phyloP scores from a whole-genome alignment of 345 rosid genomes.

The Bruguiera gymnorhiza region DNA sequence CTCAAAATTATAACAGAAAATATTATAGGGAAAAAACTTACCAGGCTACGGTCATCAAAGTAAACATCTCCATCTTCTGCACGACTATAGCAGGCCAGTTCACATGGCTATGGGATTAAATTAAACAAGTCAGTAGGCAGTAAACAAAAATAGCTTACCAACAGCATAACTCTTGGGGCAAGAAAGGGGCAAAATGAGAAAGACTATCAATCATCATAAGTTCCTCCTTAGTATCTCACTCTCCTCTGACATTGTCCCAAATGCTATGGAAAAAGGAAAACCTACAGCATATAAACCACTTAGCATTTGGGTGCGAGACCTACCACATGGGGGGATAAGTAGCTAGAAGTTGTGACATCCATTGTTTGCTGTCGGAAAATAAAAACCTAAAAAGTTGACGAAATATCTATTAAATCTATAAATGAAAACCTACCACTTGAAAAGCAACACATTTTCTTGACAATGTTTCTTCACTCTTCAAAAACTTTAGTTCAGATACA shows the following conservation, averaged over 20 bases:
- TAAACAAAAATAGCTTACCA: not conserved
- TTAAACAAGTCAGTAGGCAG: not conserved
- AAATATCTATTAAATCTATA: not conserved
- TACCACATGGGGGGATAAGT: constrained; percentile 2
- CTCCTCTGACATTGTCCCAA: not conserved
- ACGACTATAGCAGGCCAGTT: constrained; percentile 87
- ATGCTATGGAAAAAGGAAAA: not conserved
- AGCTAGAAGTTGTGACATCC: not conserved
- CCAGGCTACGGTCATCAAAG: constrained; percentile 80
- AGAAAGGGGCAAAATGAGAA: not conserved
- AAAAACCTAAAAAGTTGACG: not conserved
- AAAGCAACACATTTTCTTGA: constrained; percentile 74
- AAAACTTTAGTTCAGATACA: constrained; percentile 85
- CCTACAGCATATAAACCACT: not conserved
- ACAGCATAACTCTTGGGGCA: not conserved
- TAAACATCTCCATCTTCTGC: constrained; percentile 76
- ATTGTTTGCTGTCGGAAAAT: not conserved
- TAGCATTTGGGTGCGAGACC: not conserved
- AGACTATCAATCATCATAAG: not conserved
- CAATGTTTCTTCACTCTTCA: constrained; percentile 80
- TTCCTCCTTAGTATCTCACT: not conserved
- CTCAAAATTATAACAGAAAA: not conserved
- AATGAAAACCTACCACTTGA: constrained; percentile 64
- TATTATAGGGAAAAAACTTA: constrained; percentile 33
- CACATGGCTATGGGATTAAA: constrained; percentile 64